These are phyloP conservation scores for Salix arbutifolia DNA, from an alignment of 345 rosid species.

Conservation along the genomic window DNA sequence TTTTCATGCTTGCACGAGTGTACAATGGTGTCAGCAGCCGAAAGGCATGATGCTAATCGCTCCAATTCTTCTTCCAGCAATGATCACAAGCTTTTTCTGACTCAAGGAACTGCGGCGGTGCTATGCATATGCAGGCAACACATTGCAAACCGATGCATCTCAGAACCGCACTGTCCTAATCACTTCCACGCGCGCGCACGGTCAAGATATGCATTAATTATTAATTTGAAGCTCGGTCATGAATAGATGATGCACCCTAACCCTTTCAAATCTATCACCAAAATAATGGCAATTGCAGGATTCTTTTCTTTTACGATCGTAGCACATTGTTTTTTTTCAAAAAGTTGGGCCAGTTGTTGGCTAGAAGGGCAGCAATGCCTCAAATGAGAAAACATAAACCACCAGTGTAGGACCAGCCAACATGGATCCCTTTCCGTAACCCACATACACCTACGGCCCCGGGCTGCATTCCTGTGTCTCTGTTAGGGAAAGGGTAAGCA, in stretches of 20 bases:
- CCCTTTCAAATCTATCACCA: not conserved
- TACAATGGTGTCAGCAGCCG: not conserved
- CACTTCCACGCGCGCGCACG: not conserved
- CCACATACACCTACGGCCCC: not conserved
- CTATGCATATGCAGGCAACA: not conserved
- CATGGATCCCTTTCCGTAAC: not conserved
- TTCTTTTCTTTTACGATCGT: not conserved
- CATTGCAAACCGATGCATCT: not conserved
- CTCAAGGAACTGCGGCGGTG: not conserved
- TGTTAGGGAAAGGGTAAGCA: not conserved
- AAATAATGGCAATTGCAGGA: not conserved
- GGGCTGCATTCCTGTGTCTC: not conserved
- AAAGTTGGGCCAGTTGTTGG: not conserved
- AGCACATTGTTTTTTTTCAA: not conserved
- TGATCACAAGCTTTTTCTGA: not conserved
- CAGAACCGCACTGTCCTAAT: not conserved
- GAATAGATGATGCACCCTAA: not conserved
- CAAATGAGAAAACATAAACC: not conserved
- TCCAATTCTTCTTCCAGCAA: not conserved
- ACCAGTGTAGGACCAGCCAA: not conserved
- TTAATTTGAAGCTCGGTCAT: not conserved
- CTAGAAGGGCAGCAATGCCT: not conserved
- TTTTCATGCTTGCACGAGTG: not conserved
- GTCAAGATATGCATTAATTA: too few species aligned
- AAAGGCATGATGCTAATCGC: too few species aligned